phyloP scores from a whole-genome alignment of 805 yeast genomes.

The Wickerhamiella nectarea region DNA sequence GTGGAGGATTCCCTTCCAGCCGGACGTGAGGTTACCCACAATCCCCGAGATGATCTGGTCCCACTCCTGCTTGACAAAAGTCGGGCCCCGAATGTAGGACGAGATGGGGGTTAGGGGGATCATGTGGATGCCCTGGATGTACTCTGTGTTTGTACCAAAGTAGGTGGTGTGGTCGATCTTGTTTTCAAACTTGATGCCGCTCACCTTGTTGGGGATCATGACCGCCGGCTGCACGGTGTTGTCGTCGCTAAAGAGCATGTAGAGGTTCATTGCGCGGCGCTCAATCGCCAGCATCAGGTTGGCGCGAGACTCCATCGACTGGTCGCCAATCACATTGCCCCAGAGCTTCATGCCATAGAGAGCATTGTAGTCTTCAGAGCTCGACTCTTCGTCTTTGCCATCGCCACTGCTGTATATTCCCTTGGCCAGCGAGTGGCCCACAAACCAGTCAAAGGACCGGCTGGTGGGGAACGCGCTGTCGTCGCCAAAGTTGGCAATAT shows the following conservation, averaged over 20 bases:
- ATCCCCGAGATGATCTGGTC: constrained; percentile 31
- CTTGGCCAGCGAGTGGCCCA: constrained; percentile 66
- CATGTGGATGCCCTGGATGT: constrained; percentile 71
- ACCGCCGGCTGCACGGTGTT: constrained; percentile 39
- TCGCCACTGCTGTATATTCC: constrained; percentile 51
- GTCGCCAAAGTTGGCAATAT: constrained; percentile 41
- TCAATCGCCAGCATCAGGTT: constrained; percentile 46
- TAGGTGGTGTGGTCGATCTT: constrained; percentile 61
- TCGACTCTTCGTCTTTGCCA: constrained; percentile 59
- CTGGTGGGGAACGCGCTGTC: constrained; percentile 50
- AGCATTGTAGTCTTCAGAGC: constrained; percentile 59
- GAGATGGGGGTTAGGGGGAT: constrained; percentile 54
- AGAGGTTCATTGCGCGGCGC: constrained; percentile 40
- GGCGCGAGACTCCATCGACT: constrained; percentile 39
- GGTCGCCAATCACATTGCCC: constrained; percentile 46
- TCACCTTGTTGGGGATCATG: constrained; percentile 43
- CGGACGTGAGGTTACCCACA: constrained; percentile 34
- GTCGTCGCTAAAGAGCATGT: constrained; percentile 37
- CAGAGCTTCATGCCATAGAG: constrained; percentile 58
- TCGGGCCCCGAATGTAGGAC: constrained; percentile 39
- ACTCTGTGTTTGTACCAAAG: constrained; percentile 48
- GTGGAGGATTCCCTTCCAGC: constrained; percentile 57
- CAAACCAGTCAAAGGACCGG: constrained; percentile 56
- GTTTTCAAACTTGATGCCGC: constrained; percentile 61
- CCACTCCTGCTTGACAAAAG: constrained; percentile 48